phyloP scores from a whole-genome alignment of 495 filamentous ascomycete genomes.

The Aspergillus wentii region DNA sequence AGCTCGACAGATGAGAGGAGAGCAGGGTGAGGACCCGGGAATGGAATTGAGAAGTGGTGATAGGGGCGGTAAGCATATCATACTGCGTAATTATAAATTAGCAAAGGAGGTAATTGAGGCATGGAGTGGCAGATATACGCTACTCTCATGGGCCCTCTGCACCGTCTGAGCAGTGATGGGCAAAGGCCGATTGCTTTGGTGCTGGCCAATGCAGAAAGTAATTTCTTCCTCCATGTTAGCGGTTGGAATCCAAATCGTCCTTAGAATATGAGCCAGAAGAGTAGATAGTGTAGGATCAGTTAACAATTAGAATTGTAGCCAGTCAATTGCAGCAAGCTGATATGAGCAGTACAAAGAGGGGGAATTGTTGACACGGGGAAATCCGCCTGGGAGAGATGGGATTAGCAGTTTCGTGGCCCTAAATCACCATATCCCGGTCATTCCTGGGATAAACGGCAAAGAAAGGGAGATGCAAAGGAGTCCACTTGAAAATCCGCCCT shows the following conservation, averaged over 20 bases:
- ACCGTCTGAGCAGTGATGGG: constrained; percentile 61
- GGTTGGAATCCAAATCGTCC: no score
- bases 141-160: constrained; percentile 58
- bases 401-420: no score
- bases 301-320: no score
- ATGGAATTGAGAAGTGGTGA: constrained; percentile 81
- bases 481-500: background rate
- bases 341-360: no score
- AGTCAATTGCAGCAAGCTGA: no score
- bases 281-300: no score
- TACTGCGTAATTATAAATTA: constrained; percentile 53
- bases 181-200: constrained; percentile 62
- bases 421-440: background rate
- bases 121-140: constrained; percentile 28
- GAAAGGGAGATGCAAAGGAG: background rate
- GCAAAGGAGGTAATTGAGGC: background rate
- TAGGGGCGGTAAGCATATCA: constrained; percentile 84
- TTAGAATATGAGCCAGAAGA: no score
- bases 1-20: constrained; percentile 48
- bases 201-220: constrained; percentile 75
- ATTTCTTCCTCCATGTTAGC: constrained; percentile 45
- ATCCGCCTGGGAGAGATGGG: no score
- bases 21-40: constrained; percentile 63
- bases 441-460: background rate
- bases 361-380: no score